Evolutionary conservation across 495 filamentous ascomycete genomes (phyloP), one percentile per base, ranked within the genome.

Genomic region (Trichoderma parareesei): DNA sequence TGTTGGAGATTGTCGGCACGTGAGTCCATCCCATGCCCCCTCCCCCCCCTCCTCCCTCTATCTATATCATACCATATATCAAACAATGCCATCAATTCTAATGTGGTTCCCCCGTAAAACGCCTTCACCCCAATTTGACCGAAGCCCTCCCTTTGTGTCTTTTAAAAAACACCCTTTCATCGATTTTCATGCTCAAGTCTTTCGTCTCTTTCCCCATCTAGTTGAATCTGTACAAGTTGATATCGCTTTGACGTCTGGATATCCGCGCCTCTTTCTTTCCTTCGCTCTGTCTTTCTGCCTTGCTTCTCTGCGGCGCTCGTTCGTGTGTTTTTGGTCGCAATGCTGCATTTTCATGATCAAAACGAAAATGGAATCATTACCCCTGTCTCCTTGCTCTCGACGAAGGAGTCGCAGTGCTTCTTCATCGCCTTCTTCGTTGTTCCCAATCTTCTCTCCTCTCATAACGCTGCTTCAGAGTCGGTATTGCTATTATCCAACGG

Each of bases 401-500:
- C 27, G 27, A 27, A 27, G 27, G 27, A 27, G 27, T 27, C 27
- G 27, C 27, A 27, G 27, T 27, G 27, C 27, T 27, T 27, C 27
- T 27, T 27, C 27, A 27, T 27, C 27, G 27, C 27, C 27, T 27
- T 27, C 27, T 27, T 27, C 27, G 1, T 41, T 41, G 9, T 41
- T 41, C 18, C 9, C n/a, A 16, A 7, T 40, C 27, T 18, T 61
- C 38, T 61, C 27, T 38, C 20, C 2, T 61, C 42, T 42, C 42
- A 61, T 37, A 61, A 42, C 18, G 38, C 60, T 16, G 43, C 53
- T 33, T 61, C 33, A 57, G 6, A 3, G 11, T 57, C 11, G 27
- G 53, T 13, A 8, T 37, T 33, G 27, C 27, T 13, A 8, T 13
- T 33, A 43, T 65, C 40, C 33, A 35, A n/a, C 3, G 78, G 80